A percentile compares a stretch with the other conserved stretches of the same genome.
Conservation (phyloP, 1,139 yeast species). For the Candida tetrigidarum region DNA sequence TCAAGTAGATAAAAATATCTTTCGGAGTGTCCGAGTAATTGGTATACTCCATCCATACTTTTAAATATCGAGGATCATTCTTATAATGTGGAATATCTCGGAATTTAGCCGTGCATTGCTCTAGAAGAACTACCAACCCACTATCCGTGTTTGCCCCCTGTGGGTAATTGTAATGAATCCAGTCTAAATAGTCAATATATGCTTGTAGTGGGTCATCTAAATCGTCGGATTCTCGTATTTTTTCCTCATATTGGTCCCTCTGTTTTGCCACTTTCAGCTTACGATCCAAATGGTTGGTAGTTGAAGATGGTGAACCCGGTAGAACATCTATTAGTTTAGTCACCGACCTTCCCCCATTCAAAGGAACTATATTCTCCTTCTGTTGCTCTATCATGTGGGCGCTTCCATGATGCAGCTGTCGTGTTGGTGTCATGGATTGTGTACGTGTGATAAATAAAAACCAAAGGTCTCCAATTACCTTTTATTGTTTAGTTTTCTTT, state of each 20-base stretch:
- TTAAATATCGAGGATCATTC: slow-evolving; percentile 80
- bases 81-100: slow-evolving; percentile 68
- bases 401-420: background rate
- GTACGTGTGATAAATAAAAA: no score
- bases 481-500: background rate
- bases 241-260: slow-evolving; percentile 48
- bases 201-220: slow-evolving; percentile 84
- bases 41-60: slow-evolving; percentile 80
- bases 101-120: slow-evolving; percentile 72
- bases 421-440: background rate
- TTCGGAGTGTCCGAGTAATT: slow-evolving; percentile 70
- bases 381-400: slow-evolving; percentile 55
- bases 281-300: slow-evolving; percentile 21
- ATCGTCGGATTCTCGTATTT: slow-evolving; percentile 52
- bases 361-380: slow-evolving; percentile 81
- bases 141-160: slow-evolving; percentile 70
- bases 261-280: slow-evolving; percentile 34
- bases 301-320: slow-evolving; percentile 15
- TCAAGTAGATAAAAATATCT: slow-evolving; percentile 74
- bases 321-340: slow-evolving; percentile 55
- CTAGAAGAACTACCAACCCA: slow-evolving; percentile 68
- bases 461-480: background rate
- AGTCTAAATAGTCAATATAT: slow-evolving; percentile 69
- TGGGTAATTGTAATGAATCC: slow-evolving; percentile 72
- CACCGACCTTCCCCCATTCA: slow-evolving; percentile 74